These are phyloP conservation scores for Citrullus mucosospermus DNA, from an alignment of 306 rosid genomes.

Conservation along the genomic window DNA sequence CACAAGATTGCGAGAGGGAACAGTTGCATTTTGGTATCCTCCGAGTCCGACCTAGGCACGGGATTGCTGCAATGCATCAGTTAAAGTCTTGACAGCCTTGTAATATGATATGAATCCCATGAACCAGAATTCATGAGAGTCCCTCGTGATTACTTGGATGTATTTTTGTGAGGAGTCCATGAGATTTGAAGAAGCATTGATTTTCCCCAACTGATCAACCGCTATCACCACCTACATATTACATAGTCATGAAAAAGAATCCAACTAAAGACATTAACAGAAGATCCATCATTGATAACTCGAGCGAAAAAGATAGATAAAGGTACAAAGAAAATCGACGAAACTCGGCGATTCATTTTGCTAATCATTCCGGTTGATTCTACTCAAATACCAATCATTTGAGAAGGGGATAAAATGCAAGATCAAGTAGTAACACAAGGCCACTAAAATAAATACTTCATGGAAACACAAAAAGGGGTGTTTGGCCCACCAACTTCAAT, in stretches of 20 bases:
- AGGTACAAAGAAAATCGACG: not conserved
- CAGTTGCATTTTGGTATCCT: not conserved
- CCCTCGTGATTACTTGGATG: conserved; percentile 36
- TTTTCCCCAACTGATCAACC: conserved; percentile 38
- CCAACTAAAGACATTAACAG: not conserved
- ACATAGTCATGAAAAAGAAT: conserved; percentile 1
- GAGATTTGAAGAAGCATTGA: conserved; percentile 33
- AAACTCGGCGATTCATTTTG: not conserved
- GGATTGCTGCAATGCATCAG: conserved; percentile 19
- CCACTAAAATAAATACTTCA: not conserved
- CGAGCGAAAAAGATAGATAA: not conserved
- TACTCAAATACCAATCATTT: not conserved
- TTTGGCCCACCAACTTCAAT: too few relatives aligned
- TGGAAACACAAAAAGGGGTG: not conserved
- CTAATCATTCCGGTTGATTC: not conserved
- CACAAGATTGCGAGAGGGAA: not conserved
- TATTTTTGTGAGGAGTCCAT: conserved; percentile 42
- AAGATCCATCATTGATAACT: not conserved
- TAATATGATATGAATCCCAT: conserved; percentile 67
- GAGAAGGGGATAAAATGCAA: not conserved
- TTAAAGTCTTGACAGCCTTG: conserved; percentile 48
- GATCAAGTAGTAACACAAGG: not conserved
- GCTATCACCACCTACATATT: conserved; percentile 35
- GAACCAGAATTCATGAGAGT: conserved; percentile 56
- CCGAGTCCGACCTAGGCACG: not conserved